These are phyloP conservation scores for Scedosporium minutisporum DNA, from an alignment of 2,329 filamentous ascomycete genomes.

Conservation along the genomic window DNA sequence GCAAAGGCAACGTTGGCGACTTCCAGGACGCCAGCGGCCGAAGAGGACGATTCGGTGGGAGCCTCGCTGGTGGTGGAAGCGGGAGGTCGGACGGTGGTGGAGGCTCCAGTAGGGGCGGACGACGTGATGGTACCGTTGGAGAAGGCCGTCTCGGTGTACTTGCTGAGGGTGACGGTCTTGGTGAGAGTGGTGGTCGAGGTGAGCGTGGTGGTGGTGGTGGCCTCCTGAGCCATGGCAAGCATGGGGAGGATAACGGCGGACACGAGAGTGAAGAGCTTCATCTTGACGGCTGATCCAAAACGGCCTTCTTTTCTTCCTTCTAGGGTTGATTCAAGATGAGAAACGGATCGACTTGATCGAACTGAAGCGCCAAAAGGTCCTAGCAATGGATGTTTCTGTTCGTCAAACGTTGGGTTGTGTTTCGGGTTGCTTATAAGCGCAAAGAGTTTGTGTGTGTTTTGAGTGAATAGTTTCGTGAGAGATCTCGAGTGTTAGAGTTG, in stretches of 20 bases:
- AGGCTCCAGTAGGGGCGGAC: conserved; percentile 14
- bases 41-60: conserved; percentile 14
- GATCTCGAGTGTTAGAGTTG: conserved; percentile 9
- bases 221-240: conserved; percentile 35
- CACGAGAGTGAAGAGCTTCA: conserved; percentile 32
- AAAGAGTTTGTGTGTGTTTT: conserved; percentile 7
- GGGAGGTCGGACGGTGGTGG: conserved; percentile 18
- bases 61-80: conserved; percentile 25
- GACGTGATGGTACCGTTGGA: conserved; percentile 24
- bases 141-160: conserved; percentile 23
- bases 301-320: no score
- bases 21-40: conserved; percentile 30
- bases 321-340: conserved; percentile 8
- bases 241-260: conserved; percentile 42
- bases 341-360: conserved; percentile 8
- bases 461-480: conserved; percentile 6
- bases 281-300: conserved; percentile 15
- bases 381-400: conserved; percentile 10
- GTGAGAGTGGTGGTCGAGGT: conserved; percentile 44
- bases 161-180: conserved; percentile 26
- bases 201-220: conserved; percentile 38
- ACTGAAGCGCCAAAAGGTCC: conserved; percentile 13
- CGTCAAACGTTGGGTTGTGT: conserved; percentile 4
- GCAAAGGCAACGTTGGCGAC: conserved; percentile 35
- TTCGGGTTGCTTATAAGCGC: conserved; percentile 9